Evolutionary conservation across 148 eudicot species (phyloP).

Genomic region (Heliamphora exappendiculata): DNA sequence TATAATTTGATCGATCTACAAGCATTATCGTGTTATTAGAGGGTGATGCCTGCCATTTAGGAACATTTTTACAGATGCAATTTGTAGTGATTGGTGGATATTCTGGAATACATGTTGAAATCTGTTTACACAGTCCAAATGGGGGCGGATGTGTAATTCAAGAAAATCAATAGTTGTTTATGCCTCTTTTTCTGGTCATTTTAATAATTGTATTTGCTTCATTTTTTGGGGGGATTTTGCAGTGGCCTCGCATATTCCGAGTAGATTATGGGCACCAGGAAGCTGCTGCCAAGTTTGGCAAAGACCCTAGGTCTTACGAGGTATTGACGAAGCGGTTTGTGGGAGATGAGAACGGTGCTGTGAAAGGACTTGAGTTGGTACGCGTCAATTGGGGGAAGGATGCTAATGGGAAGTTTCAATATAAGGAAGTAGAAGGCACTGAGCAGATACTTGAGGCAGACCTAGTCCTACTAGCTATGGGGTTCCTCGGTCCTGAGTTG

Average conservation of each 20-base stretch:
- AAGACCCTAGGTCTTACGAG: conserved; percentile 91
- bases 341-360: conserved; percentile 72
- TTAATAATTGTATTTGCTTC: background rate
- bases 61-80: background rate
- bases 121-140: background rate
- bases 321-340: conserved; percentile 85
- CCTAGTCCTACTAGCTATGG: conserved; percentile 90
- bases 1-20: background rate
- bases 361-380: conserved; percentile 84
- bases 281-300: conserved; percentile 86
- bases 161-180: background rate
- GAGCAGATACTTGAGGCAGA: conserved; percentile 78
- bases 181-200: background rate
- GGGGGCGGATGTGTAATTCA: no score
- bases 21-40: background rate
- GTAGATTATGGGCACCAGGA: conserved; percentile 98
- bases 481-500: conserved; percentile 97
- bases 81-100: background rate
- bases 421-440: conserved; percentile 81
- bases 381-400: conserved; percentile 92
- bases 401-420: conserved; percentile 73
- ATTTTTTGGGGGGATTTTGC: conserved; percentile 16
- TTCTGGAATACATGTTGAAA: background rate
- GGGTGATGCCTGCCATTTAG: background rate
- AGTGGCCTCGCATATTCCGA: conserved; percentile 99